Evolutionary conservation across 495 filamentous ascomycete genomes (phyloP), one percentile per base, ranked within the genome.

Genomic region (Chaetomium tenue): DNA sequence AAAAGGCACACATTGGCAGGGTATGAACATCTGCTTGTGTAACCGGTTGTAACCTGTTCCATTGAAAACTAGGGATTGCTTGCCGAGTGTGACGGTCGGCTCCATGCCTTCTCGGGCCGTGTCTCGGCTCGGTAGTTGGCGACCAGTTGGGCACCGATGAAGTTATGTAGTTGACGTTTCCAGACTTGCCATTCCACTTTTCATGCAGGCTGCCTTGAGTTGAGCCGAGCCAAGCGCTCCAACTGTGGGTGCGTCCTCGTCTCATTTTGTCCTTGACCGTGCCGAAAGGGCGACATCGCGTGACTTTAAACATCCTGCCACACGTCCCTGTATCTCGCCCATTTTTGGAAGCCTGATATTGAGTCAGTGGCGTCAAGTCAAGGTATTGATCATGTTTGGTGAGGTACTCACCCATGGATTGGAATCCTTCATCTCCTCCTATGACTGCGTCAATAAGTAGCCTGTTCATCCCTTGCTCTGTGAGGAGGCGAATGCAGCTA

Each of bases 271-370:
- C 42, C 18, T 6, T 15, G 1, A 8, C n/a, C 39, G 30, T 28
- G 28, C 46, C 28, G 37, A 51, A n/a, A 60, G 33, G 28, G 44
- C n/a, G 44, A 20, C 12, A 22, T 26, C 9, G 23, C 40, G 12
- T 12, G 22, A 16, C 28, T n/a, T 66, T 66, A 77, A 25, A 72
- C 68, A 60, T 73, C 68, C 54, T 74, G 72, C 79, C 79, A 82
- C 48, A 78, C 67, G 40, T 82, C 79, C 71, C 72, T 74, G 67
- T 82, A 82, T 66, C 69, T 75, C 30, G 78, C 78, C 79, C 79
- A 82, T 66, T 80, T 79, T 64, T 77, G 78, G 26, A 82, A 82
- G 5, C 80, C 80, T 82, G 28, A 12, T 30, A 1, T 48, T 53
- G 39, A 16, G 60, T 58, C 16, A 63, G 61, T 5, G 15, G 30